Base-by-base conservation (phyloP, 2,329 filamentous ascomycete genomes). In the Cytospora piceae region DNA sequence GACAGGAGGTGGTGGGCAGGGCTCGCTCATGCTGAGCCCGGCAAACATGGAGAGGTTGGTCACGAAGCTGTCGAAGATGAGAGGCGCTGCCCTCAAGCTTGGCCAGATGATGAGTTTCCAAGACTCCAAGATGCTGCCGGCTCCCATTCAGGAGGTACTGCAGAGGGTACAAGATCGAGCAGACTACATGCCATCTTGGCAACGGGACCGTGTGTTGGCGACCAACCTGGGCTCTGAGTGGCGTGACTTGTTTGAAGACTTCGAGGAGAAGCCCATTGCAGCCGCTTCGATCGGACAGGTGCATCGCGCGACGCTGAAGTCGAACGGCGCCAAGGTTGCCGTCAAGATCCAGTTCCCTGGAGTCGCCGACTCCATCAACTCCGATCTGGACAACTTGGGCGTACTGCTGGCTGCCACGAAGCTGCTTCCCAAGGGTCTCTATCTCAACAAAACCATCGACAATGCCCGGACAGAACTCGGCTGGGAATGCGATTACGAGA, bases 51-150 rank as follows among this genome's bases (percentile, higher is more conserved):
- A 98, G 75, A 87, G 96, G 57, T 84, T 99, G 11, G 95, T 99
- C 1, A 84, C 92, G 6, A 97, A 96, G 77, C 84, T 99, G 3
- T 98, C 94, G 3, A 90, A 92, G 27, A 99, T 99, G 95, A 88
- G 95, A 73, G 95, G 95, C 46, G 96, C 95, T 7, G 95, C 95
- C n/a, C 82, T 99, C 52, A 99, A 99, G 80, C 80, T 99, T 31
- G 96, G 95, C 0, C 95, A 99, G 80, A 95, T 98, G 91, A 90
- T 99, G 83, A 97, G 93, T 76, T 95, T 99, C 74, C 95, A 99
- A 81, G 95, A 99, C 78, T 88, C 92, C 46, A 98, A 97, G 77
- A 93, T 97, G 88, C 85, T 99, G 12, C 95, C 95, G 0, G 87
- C 86, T 0, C 87, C 92, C 1, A 93, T 99, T 58, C 92, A 96